Conservation (phyloP, 495 filamentous ascomycete species). For the Penicillium atrosanguineum region DNA sequence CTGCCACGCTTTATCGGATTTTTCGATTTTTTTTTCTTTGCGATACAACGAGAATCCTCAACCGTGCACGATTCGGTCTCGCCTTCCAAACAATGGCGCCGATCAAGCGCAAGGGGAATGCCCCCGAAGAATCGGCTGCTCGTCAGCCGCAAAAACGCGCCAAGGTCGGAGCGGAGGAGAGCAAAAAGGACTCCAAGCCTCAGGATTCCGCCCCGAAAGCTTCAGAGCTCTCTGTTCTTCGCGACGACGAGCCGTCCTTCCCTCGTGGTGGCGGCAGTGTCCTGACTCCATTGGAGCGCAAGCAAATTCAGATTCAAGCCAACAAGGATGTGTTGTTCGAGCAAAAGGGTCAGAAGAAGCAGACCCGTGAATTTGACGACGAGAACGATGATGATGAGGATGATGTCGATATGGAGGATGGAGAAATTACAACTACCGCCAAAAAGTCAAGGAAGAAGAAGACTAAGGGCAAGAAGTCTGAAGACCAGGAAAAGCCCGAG, state of each 20-base stretch:
- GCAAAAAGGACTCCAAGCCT: constrained; percentile 32
- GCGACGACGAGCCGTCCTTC: constrained; percentile 83
- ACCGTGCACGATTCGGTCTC: constrained; percentile 31
- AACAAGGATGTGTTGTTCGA: constrained; percentile 92
- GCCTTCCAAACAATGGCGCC: constrained; percentile 45
- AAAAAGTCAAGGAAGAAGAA: constrained; percentile 54
- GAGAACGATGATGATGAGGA: constrained; percentile 42
- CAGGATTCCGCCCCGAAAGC: constrained; percentile 35
- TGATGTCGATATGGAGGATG: constrained; percentile 49
- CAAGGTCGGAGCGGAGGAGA: constrained; percentile 43
- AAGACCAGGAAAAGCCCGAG: constrained; percentile 37
- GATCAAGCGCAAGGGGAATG: constrained; percentile 51
- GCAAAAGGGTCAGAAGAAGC: constrained; percentile 59
- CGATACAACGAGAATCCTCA: constrained; percentile 26
- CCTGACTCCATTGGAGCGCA: constrained; percentile 89
- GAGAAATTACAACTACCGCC: constrained; percentile 29
- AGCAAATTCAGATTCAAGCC: constrained; percentile 93
- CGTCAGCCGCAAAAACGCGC: constrained; percentile 47
- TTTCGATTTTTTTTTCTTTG: constrained; percentile 40
- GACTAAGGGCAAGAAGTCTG: constrained; percentile 49
- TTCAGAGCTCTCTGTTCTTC: constrained; percentile 50
- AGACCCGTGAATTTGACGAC: constrained; percentile 37
- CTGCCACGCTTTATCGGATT: constrained; percentile 28
- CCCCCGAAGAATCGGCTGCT: constrained; percentile 34
- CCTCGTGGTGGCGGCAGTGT: constrained; percentile 90